Evolutionary conservation across 2,329 filamentous ascomycete species (phyloP), one percentile per base, ranked within the genome.

Genomic region (Colletotrichum spaethianum): DNA sequence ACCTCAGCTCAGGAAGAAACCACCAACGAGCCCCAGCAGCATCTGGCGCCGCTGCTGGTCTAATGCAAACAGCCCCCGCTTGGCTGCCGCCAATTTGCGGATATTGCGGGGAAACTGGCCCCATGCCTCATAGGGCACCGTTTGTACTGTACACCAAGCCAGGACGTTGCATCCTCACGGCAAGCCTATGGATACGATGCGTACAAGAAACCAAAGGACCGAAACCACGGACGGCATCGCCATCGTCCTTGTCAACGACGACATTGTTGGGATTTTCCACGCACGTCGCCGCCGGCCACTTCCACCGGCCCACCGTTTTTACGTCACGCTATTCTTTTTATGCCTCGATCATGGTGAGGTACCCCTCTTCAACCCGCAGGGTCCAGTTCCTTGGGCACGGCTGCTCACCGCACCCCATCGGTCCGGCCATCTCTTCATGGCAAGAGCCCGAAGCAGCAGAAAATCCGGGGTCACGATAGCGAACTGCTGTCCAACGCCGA

Each of bases 81-180:
- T 42, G 53, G 38, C 52, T 69, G 70, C 53, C 65, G 69, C 38
- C 50, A 40, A 67, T 67, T 33, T 71, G 68, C 56, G 65, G 59
- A 59, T 69, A 68, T 72, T 72, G 70, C 70, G 65, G 70, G 70
- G 70, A 72, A 72, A 59, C 38, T 63, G 69, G 38, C 16, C 65
- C 65, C 52, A 18, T 33, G 18, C 63, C 65, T 63, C n/a, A 46
- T 48, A 72, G 53, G 69, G 69, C 65, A 69, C 59, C 50, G 46
- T 61, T 55, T n/a, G n/a, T n/a, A 48, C n/a, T 23, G 44, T 46
- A 46, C 20, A 2, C 20, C 33, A 23, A 42, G 61, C 53, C 31
- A 50, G 31, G 18, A 57, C 68, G 20, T 50, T 57, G 26, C 31
- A 42, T 38, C 56, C 33, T 31, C 14, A 60, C 36, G 20, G 28